Evolutionary conservation across 2,329 filamentous ascomycete species (phyloP).

Genomic region (Penicillium capsulatum): DNA sequence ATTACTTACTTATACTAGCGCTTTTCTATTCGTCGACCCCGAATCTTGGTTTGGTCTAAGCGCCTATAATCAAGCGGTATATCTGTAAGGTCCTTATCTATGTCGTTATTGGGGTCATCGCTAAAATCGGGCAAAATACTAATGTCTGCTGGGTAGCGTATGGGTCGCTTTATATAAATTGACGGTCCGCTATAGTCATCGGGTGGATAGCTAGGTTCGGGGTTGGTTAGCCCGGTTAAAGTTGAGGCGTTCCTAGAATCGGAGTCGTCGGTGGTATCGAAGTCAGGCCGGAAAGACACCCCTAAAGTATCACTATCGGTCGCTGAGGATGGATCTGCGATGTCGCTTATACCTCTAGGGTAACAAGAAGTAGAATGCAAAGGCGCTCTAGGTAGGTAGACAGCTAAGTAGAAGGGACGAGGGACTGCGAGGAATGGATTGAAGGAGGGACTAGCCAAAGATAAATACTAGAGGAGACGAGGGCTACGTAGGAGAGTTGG

Average conservation of each 20-base stretch:
- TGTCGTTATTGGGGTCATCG: constrained; percentile 8
- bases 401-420: constrained; percentile 1
- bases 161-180: background rate
- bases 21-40: constrained; percentile 6
- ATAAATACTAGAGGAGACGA: constrained; percentile 2
- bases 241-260: constrained; percentile 5
- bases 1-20: constrained; percentile 11
- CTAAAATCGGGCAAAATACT: constrained; percentile 6
- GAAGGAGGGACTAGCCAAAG: constrained; percentile 5
- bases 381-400: constrained; percentile 4
- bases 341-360: background rate
- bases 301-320: constrained; percentile 9
- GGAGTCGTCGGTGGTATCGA: constrained; percentile 6
- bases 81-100: constrained; percentile 10
- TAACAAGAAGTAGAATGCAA: constrained; percentile 1
- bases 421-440: background rate
- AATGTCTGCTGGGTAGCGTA: background rate
- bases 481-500: constrained; percentile 3
- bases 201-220: constrained; percentile 6
- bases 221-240: constrained; percentile 5
- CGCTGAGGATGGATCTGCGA: constrained; percentile 6
- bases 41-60: constrained; percentile 7
- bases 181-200: background rate
- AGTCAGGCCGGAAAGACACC: constrained; percentile 9
- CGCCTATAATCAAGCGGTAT: constrained; percentile 14